phyloP scores from a whole-genome alignment of 2,329 filamentous ascomycete genomes.

The Aureobasidium vineae region DNA sequence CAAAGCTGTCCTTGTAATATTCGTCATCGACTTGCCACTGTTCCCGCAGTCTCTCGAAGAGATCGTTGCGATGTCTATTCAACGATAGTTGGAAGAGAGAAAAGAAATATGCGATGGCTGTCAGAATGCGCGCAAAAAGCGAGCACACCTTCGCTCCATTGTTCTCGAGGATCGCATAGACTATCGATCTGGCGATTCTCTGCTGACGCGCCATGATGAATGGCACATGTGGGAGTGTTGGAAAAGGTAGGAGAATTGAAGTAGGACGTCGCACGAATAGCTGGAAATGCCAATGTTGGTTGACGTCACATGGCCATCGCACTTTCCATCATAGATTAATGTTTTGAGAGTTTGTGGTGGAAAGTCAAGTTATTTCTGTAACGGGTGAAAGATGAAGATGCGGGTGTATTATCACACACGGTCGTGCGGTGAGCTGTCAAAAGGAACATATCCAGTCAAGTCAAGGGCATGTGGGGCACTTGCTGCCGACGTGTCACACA shows the following conservation, averaged over 20 bases:
- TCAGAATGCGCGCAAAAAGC: constrained; percentile 13
- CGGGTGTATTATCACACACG: background rate
- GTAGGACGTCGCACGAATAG: background rate
- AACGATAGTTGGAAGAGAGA: constrained; percentile 24
- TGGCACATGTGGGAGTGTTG: background rate
- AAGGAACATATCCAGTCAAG: background rate
- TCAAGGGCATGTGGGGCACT: background rate
- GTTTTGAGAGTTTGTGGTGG: background rate
- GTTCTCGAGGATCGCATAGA: constrained; percentile 25
- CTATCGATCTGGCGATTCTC: constrained; percentile 26
- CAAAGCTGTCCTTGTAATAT: constrained; percentile 56
- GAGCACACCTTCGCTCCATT: constrained; percentile 13
- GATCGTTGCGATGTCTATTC: constrained; percentile 37
- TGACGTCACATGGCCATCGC: background rate
- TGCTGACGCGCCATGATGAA: constrained; percentile 28
- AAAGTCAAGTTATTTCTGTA: background rate
- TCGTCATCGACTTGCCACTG: constrained; percentile 56
- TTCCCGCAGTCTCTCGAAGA: constrained; percentile 54
- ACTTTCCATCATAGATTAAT: background rate
- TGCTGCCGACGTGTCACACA: background rate
- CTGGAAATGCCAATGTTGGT: background rate
- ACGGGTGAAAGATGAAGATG: background rate
- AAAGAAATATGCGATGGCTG: constrained; percentile 27
- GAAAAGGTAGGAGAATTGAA: background rate
- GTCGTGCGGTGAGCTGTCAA: background rate